Evolutionary conservation across 306 rosid genomes (phyloP), one percentile per base, ranked within the genome.

Genomic region (Pyrus betulifolia): DNA sequence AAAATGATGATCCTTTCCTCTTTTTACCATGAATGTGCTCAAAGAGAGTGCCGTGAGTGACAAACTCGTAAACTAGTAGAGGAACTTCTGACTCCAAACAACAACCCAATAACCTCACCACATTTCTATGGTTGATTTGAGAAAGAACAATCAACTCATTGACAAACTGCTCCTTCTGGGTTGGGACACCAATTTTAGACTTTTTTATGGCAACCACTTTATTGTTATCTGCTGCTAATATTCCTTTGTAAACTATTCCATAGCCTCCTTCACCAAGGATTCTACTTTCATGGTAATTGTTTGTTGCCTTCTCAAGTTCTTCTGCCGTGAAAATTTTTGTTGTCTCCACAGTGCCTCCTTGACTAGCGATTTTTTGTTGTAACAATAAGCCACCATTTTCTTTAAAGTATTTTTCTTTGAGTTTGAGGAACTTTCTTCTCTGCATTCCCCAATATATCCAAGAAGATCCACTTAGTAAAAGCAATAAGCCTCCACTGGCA

Each of bases 391-490:
- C 9, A 38, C 42, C 42, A 38, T 38, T 38, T 38, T 38, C 42
- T 38, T 38, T 38, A 7, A 38, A 38, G 42, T 38, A 38, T 0
- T 38, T 7, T 22, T 71, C 52, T 67, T 54, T 76, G 35, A 54
- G 81, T 42, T 62, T 68, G 61, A 72, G 45, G 70, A 11, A 45
- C 33, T 33, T 81, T 27, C n/a, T 71, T 30, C 77, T 76, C 40
- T 61, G 77, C 38, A 18, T 7, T 17, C 85, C 84, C 69, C 62
- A 59, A 23, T 11, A 71, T 3, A 65, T 31, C 73, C 71, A 22
- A 11, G 42, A 11, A 54, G 35, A 38, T 23, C 63, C 65, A 14
- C 22, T 8, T 33, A 76, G 14, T 0, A 76, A 28, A 55, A 62
- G 33, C 61, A 76, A 18, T 49, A 51, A 30, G 31, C 46, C 83